A percentile compares a stretch with the other conserved stretches of the same genome.
Evolutionary conservation across 495 filamentous ascomycete genomes (phyloP).

Genomic region (Penicillium simplicissimum): DNA sequence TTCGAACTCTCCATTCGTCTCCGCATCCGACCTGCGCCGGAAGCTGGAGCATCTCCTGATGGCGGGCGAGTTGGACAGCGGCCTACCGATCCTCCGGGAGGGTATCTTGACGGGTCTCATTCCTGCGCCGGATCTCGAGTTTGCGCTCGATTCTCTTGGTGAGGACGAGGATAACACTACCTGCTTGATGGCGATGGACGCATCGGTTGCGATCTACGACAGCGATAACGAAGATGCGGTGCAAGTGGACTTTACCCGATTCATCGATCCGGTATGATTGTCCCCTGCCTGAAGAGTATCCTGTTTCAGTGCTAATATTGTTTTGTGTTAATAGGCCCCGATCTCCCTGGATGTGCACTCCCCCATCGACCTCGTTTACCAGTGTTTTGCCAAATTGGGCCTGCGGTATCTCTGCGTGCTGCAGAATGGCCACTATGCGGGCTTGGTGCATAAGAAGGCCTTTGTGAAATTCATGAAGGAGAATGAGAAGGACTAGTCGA

Average conservation of each 20-base stretch:
- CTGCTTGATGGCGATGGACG: constrained; percentile 78
- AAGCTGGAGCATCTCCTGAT: constrained; percentile 81
- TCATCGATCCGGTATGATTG: constrained; percentile 74
- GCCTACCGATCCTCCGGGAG: constrained; percentile 80
- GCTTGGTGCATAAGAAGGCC: constrained; percentile 94
- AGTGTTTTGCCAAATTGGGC: constrained; percentile 94
- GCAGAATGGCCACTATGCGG: constrained; percentile 79
- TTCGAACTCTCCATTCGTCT: constrained; percentile 70
- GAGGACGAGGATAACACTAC: constrained; percentile 67
- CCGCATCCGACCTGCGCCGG: constrained; percentile 69
- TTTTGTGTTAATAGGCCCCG: constrained; percentile 56
- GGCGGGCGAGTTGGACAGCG: constrained; percentile 89
- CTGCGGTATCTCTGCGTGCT: constrained; percentile 91
- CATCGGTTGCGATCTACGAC: constrained; percentile 55
- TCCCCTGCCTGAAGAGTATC: background rate
- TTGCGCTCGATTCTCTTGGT: constrained; percentile 76
- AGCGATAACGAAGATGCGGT: constrained; percentile 41
- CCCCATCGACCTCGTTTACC: constrained; percentile 94
- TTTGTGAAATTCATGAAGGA: constrained; percentile 95
- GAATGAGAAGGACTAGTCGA: constrained; percentile 53
- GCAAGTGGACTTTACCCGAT: constrained; percentile 75
- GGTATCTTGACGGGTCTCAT: constrained; percentile 86
- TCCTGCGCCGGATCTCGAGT: constrained; percentile 92
- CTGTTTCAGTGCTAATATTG: constrained; percentile 7
- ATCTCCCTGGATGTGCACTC: constrained; percentile 84